Base-by-base conservation (phyloP, 1,284 basidiomycete genomes). In the Pseudozyma tsukubaensis region DNA sequence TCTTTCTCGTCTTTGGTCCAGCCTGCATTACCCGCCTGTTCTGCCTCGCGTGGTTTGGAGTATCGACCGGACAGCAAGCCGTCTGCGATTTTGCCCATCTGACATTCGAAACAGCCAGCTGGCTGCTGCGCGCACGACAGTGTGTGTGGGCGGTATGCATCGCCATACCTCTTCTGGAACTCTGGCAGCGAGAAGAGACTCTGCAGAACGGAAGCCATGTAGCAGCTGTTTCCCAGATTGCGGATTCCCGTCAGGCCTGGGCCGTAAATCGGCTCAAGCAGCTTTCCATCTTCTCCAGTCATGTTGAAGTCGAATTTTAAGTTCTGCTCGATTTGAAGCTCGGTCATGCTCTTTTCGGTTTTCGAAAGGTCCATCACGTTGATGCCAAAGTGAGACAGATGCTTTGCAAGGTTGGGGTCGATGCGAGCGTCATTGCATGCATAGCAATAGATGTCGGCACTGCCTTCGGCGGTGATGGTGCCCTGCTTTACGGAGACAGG, bases 161-260 rank as follows among this genome's bases (percentile, higher is more conserved):
- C 86, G 54, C 87, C 85, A 86, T 96, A 99, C 12, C 92, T 89
- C 10, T 87, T 83, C 71, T 90, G 90, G 88, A 97, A 97, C 0
- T 89, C 82, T 0, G 91, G 88, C 3, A 97, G 88, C 0, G 94
- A 88, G 86, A 97, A 97, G 1, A 98, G 80, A 0, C 90, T 89
- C 86, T 99, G 96, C 0, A 98, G 85, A 18, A 94, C 91, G 0
- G 95, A 97, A 0, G 94, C 93, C 90, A 99, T 94, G 87, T 99
- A 99, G 85, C 97, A 99, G 85, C 94, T 94, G 86, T 98, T 99
- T 1, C 96, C 97, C 1, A 99, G 89, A 84, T 99, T 99, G 44
- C 90, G 88, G 1, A 99, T 86, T 2, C 96, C 97, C 0, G 96
- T 98, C 42, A 94, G 85, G 0, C 93, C 93, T 0, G 91, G 90